A percentile compares a stretch with the other conserved stretches of the same genome.
Evolutionary conservation across 768 basidiomycete genomes (phyloP).

Genomic region (Boletellus ananiceps): DNA sequence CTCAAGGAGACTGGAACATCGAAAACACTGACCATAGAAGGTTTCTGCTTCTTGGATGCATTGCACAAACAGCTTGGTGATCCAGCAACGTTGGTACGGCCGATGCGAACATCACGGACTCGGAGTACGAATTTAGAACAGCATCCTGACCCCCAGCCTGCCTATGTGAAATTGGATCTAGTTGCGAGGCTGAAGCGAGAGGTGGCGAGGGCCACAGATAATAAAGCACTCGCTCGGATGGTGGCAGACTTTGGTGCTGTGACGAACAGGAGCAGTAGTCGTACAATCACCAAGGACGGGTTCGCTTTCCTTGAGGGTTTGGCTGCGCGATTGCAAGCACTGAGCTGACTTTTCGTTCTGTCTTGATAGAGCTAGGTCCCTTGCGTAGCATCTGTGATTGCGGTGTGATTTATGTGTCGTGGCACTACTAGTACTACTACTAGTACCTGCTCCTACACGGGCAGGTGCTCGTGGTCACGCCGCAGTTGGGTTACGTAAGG

Average conservation of each 20-base stretch:
- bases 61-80: slow-evolving; percentile 68
- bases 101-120: slow-evolving; percentile 45
- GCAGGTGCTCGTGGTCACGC: too few species aligned
- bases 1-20: slow-evolving; percentile 60
- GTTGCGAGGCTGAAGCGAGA: slow-evolving; percentile 55
- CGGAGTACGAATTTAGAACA: slow-evolving; percentile 39
- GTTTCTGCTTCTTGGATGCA: slow-evolving; percentile 63
- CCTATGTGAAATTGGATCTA: slow-evolving; percentile 54
- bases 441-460: too few species aligned
- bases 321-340: slow-evolving; percentile 44
- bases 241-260: slow-evolving; percentile 67
- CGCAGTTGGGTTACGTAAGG: too few species aligned
- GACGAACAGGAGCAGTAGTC: slow-evolving; percentile 62
- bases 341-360: slow-evolving; percentile 8
- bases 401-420: neutral
- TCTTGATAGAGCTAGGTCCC: neutral
- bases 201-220: slow-evolving; percentile 47
- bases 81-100: slow-evolving; percentile 53
- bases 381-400: neutral
- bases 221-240: slow-evolving; percentile 56
- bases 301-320: slow-evolving; percentile 64
- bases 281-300: slow-evolving; percentile 76
- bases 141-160: slow-evolving; percentile 39
- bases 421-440: too few species aligned
- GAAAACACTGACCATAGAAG: slow-evolving; percentile 63